These are phyloP conservation scores for Salicornia ramosissima DNA, from an alignment of 148 eudicot genomes.

Conservation along the genomic window DNA sequence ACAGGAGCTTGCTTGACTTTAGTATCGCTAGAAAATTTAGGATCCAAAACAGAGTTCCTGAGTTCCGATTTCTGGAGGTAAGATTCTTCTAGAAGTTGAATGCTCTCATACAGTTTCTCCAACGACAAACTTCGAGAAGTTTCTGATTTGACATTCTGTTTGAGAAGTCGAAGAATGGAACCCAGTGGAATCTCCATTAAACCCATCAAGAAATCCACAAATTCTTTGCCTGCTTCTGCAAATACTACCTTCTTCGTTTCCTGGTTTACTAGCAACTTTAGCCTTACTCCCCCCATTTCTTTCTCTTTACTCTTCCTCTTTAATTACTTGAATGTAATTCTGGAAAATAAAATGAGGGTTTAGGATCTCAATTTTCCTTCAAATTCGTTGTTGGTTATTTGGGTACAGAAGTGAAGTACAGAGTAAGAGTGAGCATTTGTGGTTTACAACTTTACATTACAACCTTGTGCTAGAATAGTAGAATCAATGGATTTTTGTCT, in stretches of 20 bases:
- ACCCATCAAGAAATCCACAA: constrained; percentile 17
- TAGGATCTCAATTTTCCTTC: too few relatives aligned
- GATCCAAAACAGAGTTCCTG: not conserved
- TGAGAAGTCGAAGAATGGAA: constrained; percentile 6
- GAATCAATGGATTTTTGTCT: not conserved
- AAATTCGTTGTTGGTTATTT: too few relatives aligned
- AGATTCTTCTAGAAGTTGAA: not conserved
- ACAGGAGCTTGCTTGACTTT: not conserved
- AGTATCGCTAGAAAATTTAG: not conserved
- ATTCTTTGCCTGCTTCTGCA: constrained; percentile 13
- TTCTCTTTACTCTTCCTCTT: not conserved
- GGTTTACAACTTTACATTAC: not conserved
- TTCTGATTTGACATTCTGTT: not conserved
- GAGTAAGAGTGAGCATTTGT: too few relatives aligned
- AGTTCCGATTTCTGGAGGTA: constrained; percentile 11
- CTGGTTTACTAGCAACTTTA: constrained; percentile 4
- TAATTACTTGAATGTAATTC: too few relatives aligned
- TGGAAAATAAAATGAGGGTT: too few relatives aligned
- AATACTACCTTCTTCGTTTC: constrained; percentile 9
- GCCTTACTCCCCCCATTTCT: not conserved
- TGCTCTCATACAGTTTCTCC: constrained; percentile 5
- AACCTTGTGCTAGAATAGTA: not conserved
- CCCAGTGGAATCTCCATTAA: constrained; percentile 18
- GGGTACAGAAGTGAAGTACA: too few relatives aligned
- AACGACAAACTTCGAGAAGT: not conserved